Percentiles rank a stretch among this genome's conserved stretches.
These are phyloP conservation scores for Ciborinia camelliae DNA, from an alignment of 2,329 filamentous ascomycete species.

Conservation along the genomic window DNA sequence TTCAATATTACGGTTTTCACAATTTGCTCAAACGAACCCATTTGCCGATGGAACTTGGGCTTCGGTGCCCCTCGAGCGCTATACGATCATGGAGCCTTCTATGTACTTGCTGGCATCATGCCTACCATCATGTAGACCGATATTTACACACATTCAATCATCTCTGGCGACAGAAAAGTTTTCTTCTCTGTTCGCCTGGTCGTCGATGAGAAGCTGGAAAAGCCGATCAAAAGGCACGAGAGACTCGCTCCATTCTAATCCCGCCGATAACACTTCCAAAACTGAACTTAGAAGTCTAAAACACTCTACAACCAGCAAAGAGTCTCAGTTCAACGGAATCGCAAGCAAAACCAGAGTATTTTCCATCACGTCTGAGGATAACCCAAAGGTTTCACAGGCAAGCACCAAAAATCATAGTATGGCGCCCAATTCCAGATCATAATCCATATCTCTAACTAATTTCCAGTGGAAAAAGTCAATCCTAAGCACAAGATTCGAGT, in stretches of 20 bases:
- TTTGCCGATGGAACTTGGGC: neutral
- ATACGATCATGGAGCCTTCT: conserved; percentile 8
- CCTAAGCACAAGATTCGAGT: neutral
- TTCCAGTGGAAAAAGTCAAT: neutral
- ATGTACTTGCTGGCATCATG: conserved; percentile 8
- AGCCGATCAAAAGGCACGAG: neutral
- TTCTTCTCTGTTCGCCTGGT: neutral
- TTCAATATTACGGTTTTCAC: neutral
- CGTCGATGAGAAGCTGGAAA: neutral
- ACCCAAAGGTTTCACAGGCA: neutral
- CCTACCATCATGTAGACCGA: conserved; percentile 1
- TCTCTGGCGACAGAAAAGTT: neutral
- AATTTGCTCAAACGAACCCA: neutral
- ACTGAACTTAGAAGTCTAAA: neutral
- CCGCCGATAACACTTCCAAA: neutral
- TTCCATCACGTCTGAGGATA: neutral
- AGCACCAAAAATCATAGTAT: neutral
- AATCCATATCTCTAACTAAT: neutral
- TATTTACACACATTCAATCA: neutral
- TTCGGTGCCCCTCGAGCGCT: neutral
- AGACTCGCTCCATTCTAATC: neutral
- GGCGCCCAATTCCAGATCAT: neutral
- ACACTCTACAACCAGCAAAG: neutral
- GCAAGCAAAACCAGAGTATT: neutral
- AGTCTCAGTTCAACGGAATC: neutral